Percentiles rank a stretch among this genome's conserved stretches.
These are phyloP conservation scores for Barbarea vulgaris DNA, from an alignment of 345 rosid species.

Conservation along the genomic window DNA sequence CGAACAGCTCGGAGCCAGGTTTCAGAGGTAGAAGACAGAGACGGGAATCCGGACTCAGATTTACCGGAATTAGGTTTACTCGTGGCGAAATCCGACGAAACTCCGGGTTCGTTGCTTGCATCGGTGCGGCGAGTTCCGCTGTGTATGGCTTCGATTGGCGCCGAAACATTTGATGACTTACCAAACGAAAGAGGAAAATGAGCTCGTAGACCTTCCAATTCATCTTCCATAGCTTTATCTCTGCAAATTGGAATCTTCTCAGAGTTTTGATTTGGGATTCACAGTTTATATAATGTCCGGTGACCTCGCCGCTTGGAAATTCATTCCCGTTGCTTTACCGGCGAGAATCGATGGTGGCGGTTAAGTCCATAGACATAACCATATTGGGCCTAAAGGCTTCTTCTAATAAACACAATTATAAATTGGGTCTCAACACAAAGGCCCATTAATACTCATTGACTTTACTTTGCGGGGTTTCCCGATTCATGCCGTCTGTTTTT, in stretches of 20 bases:
- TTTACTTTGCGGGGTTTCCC: too few relatives aligned
- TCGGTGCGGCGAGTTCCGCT: conserved; percentile 71
- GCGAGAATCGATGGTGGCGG: conserved; percentile 7
- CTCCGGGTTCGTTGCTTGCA: conserved; percentile 14
- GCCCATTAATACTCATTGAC: background rate
- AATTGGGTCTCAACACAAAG: background rate
- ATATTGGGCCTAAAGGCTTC: background rate
- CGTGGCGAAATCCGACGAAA: conserved; percentile 23
- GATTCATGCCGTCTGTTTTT: too few relatives aligned
- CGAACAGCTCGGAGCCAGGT: conserved; percentile 54
- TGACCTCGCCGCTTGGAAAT: conserved; percentile 28
- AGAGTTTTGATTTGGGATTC: background rate
- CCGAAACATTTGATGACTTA: conserved; percentile 61
- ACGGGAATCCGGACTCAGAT: conserved; percentile 42
- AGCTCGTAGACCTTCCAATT: conserved; percentile 68
- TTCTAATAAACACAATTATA: background rate
- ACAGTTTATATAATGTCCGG: background rate
- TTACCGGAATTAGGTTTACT: conserved; percentile 15
- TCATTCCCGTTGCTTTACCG: conserved; percentile 5
- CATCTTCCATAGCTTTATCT: conserved; percentile 57
- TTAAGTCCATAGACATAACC: background rate
- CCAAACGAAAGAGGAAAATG: conserved; percentile 82
- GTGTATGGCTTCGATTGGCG: conserved; percentile 70
- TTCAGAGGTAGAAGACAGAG: conserved; percentile 63
- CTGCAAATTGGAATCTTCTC: background rate